Conservation (phyloP, 2,329 filamentous ascomycete genomes). For the Aspergillus spinulosporus region DNA sequence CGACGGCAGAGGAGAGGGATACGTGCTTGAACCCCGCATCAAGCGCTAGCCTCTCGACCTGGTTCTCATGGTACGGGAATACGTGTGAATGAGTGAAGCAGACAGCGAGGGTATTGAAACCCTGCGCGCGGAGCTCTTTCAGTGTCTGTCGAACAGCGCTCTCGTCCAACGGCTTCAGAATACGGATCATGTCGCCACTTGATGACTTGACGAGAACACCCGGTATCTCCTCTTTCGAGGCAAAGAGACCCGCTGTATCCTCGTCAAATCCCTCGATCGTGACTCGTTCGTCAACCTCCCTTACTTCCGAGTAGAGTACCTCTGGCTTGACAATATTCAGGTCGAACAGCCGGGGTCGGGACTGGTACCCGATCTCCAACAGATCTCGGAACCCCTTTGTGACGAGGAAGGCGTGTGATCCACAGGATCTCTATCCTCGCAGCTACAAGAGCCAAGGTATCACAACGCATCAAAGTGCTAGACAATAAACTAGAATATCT, state of each 20-base stretch:
- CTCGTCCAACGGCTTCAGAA: constrained; percentile 61
- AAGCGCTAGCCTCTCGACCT: constrained; percentile 73
- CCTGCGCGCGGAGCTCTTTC: constrained; percentile 65
- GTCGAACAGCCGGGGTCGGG: constrained; percentile 88
- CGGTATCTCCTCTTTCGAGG: background rate
- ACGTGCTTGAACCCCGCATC: constrained; percentile 75
- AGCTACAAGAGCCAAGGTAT: background rate
- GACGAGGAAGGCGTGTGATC: constrained; percentile 73
- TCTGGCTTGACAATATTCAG: constrained; percentile 85
- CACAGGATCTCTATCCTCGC: constrained; percentile 24
- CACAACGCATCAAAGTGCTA: background rate
- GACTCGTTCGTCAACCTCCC: constrained; percentile 78
- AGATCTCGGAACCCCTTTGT: constrained; percentile 87
- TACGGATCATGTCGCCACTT: constrained; percentile 65
- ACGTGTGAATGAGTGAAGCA: constrained; percentile 90
- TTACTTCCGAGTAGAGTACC: constrained; percentile 76
- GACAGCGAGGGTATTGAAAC: constrained; percentile 77
- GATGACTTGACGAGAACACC: background rate
- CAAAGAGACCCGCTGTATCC: constrained; percentile 48
- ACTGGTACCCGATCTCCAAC: constrained; percentile 86
- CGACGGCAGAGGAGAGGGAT: constrained; percentile 71
- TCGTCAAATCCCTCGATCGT: constrained; percentile 61
- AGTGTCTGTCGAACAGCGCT: constrained; percentile 59
- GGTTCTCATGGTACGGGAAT: constrained; percentile 78
- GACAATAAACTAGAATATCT: background rate